A percentile compares a stretch with the other conserved stretches of the same genome.
Conservation (phyloP, 192 early-diverging fungal genomes). For the Coemansia furcata region DNA sequence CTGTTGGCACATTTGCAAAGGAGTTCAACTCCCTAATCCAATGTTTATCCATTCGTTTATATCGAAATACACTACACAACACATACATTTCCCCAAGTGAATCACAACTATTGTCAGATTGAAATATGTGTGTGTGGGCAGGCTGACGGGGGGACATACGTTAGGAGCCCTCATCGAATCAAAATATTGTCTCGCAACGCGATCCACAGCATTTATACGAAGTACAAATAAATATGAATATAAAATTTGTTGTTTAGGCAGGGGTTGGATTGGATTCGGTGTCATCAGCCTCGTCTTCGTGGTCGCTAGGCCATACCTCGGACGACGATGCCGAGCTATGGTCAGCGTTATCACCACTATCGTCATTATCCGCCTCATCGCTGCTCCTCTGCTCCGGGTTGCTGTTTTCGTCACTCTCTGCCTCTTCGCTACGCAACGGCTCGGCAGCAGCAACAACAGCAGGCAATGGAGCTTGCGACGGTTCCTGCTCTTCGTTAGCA, state of each 20-base stretch:
- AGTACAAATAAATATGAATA: too few relatives aligned
- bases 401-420: neutral
- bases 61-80: too few relatives aligned
- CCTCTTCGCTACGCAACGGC: neutral
- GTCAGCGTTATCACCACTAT: neutral
- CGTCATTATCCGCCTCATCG: neutral
- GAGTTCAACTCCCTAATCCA: too few relatives aligned
- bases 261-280: neutral
- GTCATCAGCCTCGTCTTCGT: neutral
- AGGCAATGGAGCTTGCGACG: neutral
- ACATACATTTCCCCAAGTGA: too few relatives aligned
- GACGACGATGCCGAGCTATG: slow-evolving; percentile 1
- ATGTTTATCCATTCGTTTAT: too few relatives aligned
- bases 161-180: too few relatives aligned
- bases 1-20: too few relatives aligned
- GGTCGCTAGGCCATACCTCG: slow-evolving; percentile 13
- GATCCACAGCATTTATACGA: too few relatives aligned
- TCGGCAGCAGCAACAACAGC: neutral
- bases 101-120: too few relatives aligned
- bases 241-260: neutral
- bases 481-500: neutral
- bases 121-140: too few relatives aligned
- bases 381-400: neutral
- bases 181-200: too few relatives aligned
- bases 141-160: too few relatives aligned